Base-by-base conservation (phyloP, 2,329 filamentous ascomycete species). In the Fusarium longipes region DNA sequence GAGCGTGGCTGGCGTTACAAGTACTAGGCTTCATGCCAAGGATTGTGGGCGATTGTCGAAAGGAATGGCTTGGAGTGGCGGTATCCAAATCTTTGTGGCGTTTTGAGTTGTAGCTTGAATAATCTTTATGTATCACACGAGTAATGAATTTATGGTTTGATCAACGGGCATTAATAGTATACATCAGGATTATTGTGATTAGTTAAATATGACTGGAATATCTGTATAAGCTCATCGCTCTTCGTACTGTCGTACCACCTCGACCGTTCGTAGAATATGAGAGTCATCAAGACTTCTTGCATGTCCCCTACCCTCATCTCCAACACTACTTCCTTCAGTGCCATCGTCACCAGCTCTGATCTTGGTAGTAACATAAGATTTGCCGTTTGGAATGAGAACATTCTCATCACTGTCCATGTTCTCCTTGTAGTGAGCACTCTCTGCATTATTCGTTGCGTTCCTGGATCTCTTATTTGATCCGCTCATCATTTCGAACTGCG, bases 401-500 rank as follows among this genome's bases (percentile, higher is more conserved):
- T 67, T 67, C 35, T 67, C 63, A 1, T 67, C 63, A n/a, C 63
- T 67, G 1, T 49, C 63, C 8, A 29, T 18, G 2, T 50, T 36
- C 22, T 50, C 63, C 3, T 47, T 53, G 10, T 58, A 67, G 15
- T 50, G 57, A 4, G 18, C 30, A 9, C 57, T 63, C 2, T 32
- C 38, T 8, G 36, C 38, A 9, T 29, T 32, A 3, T 67, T 33
- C 1, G 47, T 51, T 3, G 51, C 45, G 9, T 45, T 58, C n/a
- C 63, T 35, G 0, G 63, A 67, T 17, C 47, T 30, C 7, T 43
- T 57, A 2, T 67, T 57, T 0, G 63, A 62, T 0, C 62, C 57
- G 20, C 20, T 64, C 63, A 67, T 64, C 63, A 67, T 67, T 10
- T 67, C 63, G 2, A 67, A 67, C 11, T 66, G 63, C 0, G 63